Evolutionary conservation across 2,329 filamentous ascomycete genomes (phyloP), one percentile per base, ranked within the genome.

Genomic region (Aschersonia sp.): DNA sequence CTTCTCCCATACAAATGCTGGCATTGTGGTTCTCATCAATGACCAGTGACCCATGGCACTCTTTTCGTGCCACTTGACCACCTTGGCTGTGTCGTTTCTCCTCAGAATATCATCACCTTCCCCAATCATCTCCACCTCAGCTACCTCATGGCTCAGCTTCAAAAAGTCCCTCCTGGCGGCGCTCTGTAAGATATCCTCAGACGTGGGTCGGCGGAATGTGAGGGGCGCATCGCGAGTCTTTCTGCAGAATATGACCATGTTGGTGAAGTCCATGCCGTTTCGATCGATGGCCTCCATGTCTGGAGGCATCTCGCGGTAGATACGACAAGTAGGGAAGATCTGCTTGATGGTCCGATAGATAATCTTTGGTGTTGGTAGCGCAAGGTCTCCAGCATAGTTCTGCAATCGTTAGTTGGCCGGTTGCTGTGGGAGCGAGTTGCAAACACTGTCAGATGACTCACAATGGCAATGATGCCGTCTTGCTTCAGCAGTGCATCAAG

Each of bases 341-440:
- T 77, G 65, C 52, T 74, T 74, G 62, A 97, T 89, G 32, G 92
- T 97, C 58, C 84, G 80, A 55, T 94, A 78, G 30, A 95, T 77
- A 32, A 91, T 78, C 48, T 77, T 78, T 9, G 91, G 84, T 0
- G 88, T 78, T 3, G 85, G 84, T 30, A 91, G 74, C 12, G 75
- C 68, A 47, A 97, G 75, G 62, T 97, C 89, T 46, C 89, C 92
- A 4, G 92, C 92, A 63, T 96, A 98, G 69, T 97, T 98, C 85
- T 89, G 51, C 28, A 10, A 5, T 32, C 10, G 9, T 40, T 44
- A n/a, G n/a, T 30, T 30, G 43, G 3, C 7, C 43, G 30, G 35
- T 5, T 41, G 28, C 7, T 29, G 28, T 9, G 10, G n/a, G 10
- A 30, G 4, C 29, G 38, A n/a, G 40, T 30, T 9, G 40, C 38